Percentiles rank a stretch among this genome's conserved stretches.
phyloP scores from a whole-genome alignment of 345 rosid species.

The Adansonia digitata region DNA sequence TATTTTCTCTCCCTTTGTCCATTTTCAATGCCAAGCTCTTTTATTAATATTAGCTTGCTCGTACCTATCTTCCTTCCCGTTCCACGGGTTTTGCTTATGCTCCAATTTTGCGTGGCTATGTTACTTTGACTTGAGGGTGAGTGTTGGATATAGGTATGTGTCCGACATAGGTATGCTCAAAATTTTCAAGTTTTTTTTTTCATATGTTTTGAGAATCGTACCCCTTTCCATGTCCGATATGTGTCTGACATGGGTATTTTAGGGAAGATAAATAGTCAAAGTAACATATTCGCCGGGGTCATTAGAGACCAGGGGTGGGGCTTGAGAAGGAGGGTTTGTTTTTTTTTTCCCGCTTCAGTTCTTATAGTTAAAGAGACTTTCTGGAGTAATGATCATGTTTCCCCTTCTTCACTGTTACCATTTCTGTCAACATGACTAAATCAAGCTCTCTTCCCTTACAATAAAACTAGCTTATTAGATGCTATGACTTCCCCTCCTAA shows the following conservation, averaged over 20 bases:
- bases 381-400: not conserved
- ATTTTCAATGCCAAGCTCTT: not conserved
- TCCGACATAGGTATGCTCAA: too few species aligned
- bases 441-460: not conserved
- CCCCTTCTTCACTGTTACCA: not conserved
- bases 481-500: not conserved
- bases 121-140: too few species aligned
- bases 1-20: not conserved
- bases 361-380: not conserved
- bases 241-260: too few species aligned
- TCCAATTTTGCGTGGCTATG: not conserved
- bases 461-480: not conserved
- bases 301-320: not conserved
- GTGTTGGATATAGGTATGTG: too few species aligned
- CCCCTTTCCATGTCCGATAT: too few species aligned
- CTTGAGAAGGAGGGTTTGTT: not conserved
- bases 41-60: not conserved
- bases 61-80: not conserved
- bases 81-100: not conserved
- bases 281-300: too few species aligned
- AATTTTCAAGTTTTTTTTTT: too few species aligned
- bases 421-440: not conserved
- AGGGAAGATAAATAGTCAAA: too few species aligned
- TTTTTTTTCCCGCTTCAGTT: not conserved
- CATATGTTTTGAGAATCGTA: too few species aligned